These are phyloP conservation scores for Trebouxiophyceae sp. DNA, from an alignment of 163 green algal genomes.

Conservation along the genomic window DNA sequence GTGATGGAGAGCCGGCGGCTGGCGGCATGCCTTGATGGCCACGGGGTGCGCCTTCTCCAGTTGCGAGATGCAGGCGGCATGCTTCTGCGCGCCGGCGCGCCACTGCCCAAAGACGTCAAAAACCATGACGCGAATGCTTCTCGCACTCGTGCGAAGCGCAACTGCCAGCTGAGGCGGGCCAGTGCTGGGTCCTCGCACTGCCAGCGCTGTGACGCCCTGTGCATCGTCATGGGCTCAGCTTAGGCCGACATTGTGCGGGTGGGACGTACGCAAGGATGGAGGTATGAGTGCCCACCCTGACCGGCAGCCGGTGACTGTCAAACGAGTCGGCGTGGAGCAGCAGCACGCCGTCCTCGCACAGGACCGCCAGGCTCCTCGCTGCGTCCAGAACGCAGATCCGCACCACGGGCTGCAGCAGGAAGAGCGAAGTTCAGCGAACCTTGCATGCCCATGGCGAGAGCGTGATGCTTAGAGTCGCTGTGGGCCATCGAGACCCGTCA, in stretches of 20 bases:
- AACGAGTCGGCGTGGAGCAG: not conserved
- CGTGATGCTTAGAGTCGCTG: not conserved
- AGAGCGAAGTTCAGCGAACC: not conserved
- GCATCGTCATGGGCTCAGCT: too few relatives aligned
- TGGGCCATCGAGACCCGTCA: not conserved
- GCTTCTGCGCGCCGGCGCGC: not conserved
- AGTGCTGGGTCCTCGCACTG: not conserved
- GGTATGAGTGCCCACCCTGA: not conserved
- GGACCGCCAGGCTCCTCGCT: too few relatives aligned
- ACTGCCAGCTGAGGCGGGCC: constrained; percentile 17
- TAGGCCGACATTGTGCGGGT: not conserved
- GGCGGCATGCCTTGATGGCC: constrained; percentile 12
- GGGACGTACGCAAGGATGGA: not conserved
- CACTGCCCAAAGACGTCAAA: constrained; percentile 22
- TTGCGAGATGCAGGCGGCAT: constrained; percentile 6
- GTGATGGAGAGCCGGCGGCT: not conserved
- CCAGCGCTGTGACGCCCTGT: constrained; percentile 21
- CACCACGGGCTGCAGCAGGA: too few relatives aligned
- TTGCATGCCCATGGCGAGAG: not conserved
- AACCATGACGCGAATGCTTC: constrained; percentile 14
- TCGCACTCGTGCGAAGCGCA: constrained; percentile 19
- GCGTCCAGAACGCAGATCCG: too few relatives aligned
- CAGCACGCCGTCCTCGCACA: not conserved
- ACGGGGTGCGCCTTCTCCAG: constrained; percentile 19
- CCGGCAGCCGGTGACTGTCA: not conserved